Evolutionary conservation across 257 asterid genomes (phyloP).

Genomic region (Lavandula angustifolia): DNA sequence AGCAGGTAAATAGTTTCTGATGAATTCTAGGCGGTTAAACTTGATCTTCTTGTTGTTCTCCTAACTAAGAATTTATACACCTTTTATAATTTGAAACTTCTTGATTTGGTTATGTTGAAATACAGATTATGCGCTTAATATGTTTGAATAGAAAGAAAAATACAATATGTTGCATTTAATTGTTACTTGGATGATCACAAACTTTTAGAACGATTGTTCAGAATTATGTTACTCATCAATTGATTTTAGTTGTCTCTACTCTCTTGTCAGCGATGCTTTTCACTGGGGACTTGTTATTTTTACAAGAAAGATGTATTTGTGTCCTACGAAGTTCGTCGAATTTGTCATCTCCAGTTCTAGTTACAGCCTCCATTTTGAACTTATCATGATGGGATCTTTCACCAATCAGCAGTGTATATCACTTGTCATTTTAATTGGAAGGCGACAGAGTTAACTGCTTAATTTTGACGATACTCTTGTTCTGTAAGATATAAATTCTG

Average conservation of each 20-base stretch:
- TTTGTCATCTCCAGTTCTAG: background rate
- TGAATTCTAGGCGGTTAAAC: background rate
- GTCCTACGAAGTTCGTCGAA: background rate
- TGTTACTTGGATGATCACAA: background rate
- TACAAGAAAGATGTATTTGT: background rate
- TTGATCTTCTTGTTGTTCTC: background rate
- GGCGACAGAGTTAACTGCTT: background rate
- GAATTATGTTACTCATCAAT: no score
- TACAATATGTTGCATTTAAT: background rate
- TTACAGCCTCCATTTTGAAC: background rate
- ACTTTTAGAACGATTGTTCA: background rate
- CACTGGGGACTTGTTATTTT: background rate
- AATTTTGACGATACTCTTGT: background rate
- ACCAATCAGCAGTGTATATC: background rate
- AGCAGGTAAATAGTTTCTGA: slow-evolving; percentile 35
- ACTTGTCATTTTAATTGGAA: background rate
- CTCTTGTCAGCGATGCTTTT: background rate
- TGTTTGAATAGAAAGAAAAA: no score
- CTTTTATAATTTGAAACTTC: background rate
- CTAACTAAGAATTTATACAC: background rate
- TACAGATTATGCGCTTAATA: no score
- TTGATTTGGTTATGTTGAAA: background rate
- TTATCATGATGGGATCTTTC: slow-evolving; percentile 12
- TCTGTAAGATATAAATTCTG: no score
- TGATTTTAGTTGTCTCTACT: no score